These are phyloP conservation scores for Sicyos baderoa DNA, from an alignment of 306 rosid genomes.

Conservation along the genomic window DNA sequence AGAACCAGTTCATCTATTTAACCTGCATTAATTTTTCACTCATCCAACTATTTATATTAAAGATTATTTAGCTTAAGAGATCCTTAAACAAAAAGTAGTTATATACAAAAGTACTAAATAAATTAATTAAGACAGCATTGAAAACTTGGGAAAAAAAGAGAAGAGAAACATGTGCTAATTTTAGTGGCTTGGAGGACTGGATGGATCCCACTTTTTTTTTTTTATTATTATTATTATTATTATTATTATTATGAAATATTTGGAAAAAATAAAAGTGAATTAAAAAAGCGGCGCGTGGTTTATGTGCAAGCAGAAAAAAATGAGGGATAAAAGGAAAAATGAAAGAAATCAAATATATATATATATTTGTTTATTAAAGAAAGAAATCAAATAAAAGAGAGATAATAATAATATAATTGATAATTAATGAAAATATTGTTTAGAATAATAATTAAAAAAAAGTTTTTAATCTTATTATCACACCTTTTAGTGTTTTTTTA, in stretches of 20 bases:
- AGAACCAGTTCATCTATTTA: not conserved
- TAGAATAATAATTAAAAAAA: too few relatives aligned
- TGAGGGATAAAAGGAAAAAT: not conserved
- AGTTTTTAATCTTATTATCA: too few relatives aligned
- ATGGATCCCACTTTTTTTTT: slow-evolving; percentile 9
- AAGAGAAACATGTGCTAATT: too few relatives aligned
- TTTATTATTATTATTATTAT: too few relatives aligned
- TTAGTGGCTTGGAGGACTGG: not conserved
- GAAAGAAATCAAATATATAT: not conserved
- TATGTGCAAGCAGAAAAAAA: not conserved
- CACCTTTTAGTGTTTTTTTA: too few relatives aligned
- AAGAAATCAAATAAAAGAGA: not conserved
- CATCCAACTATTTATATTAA: not conserved
- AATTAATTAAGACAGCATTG: too few relatives aligned
- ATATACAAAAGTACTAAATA: too few relatives aligned
- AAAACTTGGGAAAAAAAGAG: too few relatives aligned
- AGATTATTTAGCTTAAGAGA: too few relatives aligned
- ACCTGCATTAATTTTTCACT: not conserved
- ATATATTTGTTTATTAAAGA: too few relatives aligned
- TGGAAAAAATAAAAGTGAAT: not conserved
- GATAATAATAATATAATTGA: not conserved
- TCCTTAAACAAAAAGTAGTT: too few relatives aligned
- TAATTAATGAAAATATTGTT: too few relatives aligned
- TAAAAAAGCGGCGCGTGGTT: slow-evolving; percentile 15
- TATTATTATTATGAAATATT: not conserved